These are phyloP conservation scores for Colletotrichum cordylinicola DNA, from an alignment of 2,329 filamentous ascomycete genomes.

Conservation along the genomic window DNA sequence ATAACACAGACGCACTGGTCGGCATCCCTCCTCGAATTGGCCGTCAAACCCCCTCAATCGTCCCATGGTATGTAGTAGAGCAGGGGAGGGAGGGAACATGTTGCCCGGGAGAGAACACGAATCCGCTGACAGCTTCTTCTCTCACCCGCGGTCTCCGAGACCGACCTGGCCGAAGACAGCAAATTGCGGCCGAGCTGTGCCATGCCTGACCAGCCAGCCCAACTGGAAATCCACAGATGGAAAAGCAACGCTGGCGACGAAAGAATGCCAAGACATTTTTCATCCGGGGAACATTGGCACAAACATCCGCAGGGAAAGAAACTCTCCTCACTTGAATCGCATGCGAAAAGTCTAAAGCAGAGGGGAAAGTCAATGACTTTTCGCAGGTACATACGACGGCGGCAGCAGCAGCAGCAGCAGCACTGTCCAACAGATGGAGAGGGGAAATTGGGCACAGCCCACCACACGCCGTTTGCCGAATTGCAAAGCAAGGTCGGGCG, in stretches of 20 bases:
- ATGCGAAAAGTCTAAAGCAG: neutral
- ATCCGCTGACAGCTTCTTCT: neutral
- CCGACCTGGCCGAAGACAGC: neutral
- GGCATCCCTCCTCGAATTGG: neutral
- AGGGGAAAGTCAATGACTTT: neutral
- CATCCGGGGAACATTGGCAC: neutral
- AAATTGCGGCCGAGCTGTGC: neutral
- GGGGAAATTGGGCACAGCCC: neutral
- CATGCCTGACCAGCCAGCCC: neutral
- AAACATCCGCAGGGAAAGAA: neutral
- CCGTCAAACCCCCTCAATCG: neutral
- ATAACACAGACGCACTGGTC: neutral
- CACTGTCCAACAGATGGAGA: neutral
- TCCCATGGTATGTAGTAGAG: neutral
- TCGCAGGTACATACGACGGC: neutral
- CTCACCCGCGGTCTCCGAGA: neutral
- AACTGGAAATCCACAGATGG: neutral
- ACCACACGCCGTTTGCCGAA: neutral
- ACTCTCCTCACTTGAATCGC: conserved; percentile 1
- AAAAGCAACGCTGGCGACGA: neutral
- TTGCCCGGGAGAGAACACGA: neutral
- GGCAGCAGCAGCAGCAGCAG: neutral
- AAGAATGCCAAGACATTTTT: neutral
- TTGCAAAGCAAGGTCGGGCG: neutral
- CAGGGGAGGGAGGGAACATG: neutral